Percentiles rank a stretch among this genome's conserved stretches.
Conservation (phyloP, 805 yeast genomes). For the Saccharomycopsis selenospora region DNA sequence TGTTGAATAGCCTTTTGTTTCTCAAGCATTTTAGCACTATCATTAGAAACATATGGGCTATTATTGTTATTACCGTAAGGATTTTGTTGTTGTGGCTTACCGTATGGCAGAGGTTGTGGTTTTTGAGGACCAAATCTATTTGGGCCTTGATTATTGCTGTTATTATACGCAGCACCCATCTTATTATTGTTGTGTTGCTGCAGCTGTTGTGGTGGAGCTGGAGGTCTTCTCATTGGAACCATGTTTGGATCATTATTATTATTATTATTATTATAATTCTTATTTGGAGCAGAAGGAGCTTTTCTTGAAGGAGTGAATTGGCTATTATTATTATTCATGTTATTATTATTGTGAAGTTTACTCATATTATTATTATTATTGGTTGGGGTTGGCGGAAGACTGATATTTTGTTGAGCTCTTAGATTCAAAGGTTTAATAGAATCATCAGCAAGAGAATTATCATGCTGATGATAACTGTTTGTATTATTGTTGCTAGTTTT, state of each 20-base stretch:
- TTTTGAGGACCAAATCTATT: constrained; percentile 10
- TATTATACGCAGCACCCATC: constrained; percentile 3
- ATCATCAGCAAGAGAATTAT: constrained; percentile 10
- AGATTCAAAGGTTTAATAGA: constrained; percentile 15
- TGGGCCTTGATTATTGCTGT: constrained; percentile 4
- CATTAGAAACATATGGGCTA: constrained; percentile 5
- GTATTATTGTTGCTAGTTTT: constrained; percentile 2
- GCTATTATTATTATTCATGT: not conserved
- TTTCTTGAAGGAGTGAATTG: constrained; percentile 34
- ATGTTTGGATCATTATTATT: constrained; percentile 27
- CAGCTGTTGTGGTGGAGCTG: constrained; percentile 41
- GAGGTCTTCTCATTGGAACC: constrained; percentile 48
- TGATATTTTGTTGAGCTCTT: not conserved
- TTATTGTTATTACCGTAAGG: not conserved
- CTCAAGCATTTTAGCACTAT: constrained; percentile 12
- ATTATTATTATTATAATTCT: constrained; percentile 24
- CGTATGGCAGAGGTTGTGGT: constrained; percentile 9
- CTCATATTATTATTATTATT: not conserved
- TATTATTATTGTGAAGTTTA: not conserved
- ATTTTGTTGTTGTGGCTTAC: not conserved
- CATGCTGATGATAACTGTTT: not conserved
- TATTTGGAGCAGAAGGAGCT: constrained; percentile 36
- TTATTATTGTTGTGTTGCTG: constrained; percentile 6
- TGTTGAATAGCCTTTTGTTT: constrained; percentile 19
- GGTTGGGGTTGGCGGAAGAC: not conserved